A percentile compares a stretch with the other conserved stretches of the same genome.
phyloP scores from a whole-genome alignment of 306 rosid genomes.

The Lagenaria siceraria region DNA sequence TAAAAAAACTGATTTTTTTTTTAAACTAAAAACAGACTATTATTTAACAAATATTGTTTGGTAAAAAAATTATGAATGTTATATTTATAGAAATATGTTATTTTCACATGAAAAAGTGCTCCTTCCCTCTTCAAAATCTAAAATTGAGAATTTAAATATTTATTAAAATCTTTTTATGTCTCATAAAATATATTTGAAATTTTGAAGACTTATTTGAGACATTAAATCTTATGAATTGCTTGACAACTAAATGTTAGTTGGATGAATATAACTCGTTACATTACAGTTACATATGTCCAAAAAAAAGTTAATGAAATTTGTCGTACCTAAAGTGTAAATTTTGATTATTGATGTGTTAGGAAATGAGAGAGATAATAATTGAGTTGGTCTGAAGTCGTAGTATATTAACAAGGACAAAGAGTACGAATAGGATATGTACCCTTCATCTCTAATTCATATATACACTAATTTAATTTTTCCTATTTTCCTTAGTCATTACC shows the following conservation, averaged over 20 bases:
- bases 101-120: too few species aligned
- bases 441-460: not conserved
- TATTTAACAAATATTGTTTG: too few species aligned
- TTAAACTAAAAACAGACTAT: too few species aligned
- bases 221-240: not conserved
- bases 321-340: not conserved
- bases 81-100: too few species aligned
- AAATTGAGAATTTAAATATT: too few species aligned
- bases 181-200: too few species aligned
- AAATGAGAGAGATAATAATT: not conserved
- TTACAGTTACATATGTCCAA: not conserved
- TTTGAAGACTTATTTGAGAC: too few species aligned
- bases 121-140: too few species aligned
- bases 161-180: too few species aligned
- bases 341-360: not conserved
- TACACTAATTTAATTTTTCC: not conserved
- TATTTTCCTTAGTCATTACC: not conserved
- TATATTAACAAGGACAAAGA: not conserved
- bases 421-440: not conserved
- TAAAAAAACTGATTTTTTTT: too few species aligned
- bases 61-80: too few species aligned
- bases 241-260: not conserved
- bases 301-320: not conserved
- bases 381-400: not conserved
- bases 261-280: too few species aligned